Conservation (phyloP, 78 protist species). For the Monosiga brevicollis region DNA sequence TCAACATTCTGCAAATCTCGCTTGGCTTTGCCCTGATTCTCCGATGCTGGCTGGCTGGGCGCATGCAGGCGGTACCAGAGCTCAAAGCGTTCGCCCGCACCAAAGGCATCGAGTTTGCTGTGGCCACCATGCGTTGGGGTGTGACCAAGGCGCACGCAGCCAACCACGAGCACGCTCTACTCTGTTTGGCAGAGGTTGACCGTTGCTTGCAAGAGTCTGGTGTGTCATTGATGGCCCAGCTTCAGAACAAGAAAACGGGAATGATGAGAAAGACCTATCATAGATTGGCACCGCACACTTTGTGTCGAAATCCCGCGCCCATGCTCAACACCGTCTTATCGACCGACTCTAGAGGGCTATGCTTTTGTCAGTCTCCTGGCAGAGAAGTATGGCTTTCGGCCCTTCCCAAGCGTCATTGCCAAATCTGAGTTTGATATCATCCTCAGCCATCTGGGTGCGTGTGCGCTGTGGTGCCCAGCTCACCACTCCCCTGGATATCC, state of each 20-base stretch:
- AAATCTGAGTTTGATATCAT: neutral
- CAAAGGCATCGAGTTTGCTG: neutral
- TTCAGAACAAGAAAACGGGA: too few relatives aligned
- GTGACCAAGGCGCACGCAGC: neutral
- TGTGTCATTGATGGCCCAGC: too few relatives aligned
- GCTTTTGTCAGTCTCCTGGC: neutral
- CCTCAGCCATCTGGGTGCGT: too few relatives aligned
- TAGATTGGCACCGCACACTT: too few relatives aligned
- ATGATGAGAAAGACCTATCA: too few relatives aligned
- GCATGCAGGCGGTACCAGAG: neutral
- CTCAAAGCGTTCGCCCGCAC: neutral
- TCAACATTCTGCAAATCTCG: too few relatives aligned
- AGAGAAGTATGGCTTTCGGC: neutral
- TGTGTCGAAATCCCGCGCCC: too few relatives aligned
- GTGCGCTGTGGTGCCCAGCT: too few relatives aligned
- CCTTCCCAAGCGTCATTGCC: neutral
- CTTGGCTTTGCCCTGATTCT: too few relatives aligned
- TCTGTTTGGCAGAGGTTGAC: neutral
- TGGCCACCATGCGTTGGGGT: neutral
- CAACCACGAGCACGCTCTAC: neutral
- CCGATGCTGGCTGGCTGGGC: too few relatives aligned
- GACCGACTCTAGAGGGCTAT: neutral
- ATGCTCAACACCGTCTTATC: too few relatives aligned
- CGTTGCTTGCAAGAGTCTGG: neutral
- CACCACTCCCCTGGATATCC: too few relatives aligned